Conservation (phyloP, 2,329 filamentous ascomycete genomes). For the Hypomyces perniciosus region DNA sequence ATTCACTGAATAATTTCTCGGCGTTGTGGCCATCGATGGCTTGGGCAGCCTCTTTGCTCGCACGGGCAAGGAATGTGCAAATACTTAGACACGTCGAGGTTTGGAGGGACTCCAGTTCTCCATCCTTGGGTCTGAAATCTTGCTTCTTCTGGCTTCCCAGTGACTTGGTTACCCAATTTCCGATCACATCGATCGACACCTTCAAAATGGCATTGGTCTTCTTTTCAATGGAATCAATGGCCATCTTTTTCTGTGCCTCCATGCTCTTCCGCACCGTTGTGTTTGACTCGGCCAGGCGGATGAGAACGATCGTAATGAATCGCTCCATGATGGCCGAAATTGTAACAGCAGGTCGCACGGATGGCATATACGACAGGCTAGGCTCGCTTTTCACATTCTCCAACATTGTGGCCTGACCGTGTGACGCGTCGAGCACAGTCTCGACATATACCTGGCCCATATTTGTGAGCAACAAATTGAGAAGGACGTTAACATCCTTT, state of each 20-base stretch:
- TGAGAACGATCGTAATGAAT: conserved; percentile 83
- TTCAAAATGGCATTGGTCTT: conserved; percentile 64
- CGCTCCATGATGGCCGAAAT: conserved; percentile 91
- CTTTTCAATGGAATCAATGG: conserved; percentile 73
- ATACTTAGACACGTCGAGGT: conserved; percentile 80
- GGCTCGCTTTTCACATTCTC: conserved; percentile 79
- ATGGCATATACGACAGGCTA: conserved; percentile 76
- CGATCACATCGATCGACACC: conserved; percentile 56
- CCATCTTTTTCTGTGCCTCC: conserved; percentile 71
- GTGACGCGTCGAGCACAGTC: conserved; percentile 61
- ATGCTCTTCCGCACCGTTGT: conserved; percentile 86
- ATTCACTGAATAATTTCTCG: conserved; percentile 73
- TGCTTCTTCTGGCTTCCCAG: conserved; percentile 76
- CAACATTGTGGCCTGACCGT: conserved; percentile 67
- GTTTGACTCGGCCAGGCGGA: conserved; percentile 82
- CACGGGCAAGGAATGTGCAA: conserved; percentile 69
- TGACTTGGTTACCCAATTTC: conserved; percentile 69
- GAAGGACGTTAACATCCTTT: conserved; percentile 82
- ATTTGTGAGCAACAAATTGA: conserved; percentile 75
- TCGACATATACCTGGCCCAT: conserved; percentile 80
- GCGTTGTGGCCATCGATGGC: conserved; percentile 81
- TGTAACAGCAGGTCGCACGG: conserved; percentile 73
- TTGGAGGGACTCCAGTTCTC: conserved; percentile 72
- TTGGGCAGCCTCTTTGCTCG: conserved; percentile 55
- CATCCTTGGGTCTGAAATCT: conserved; percentile 84